phyloP scores from a whole-genome alignment of 1,139 yeast genomes.

The Taphrina communis region DNA sequence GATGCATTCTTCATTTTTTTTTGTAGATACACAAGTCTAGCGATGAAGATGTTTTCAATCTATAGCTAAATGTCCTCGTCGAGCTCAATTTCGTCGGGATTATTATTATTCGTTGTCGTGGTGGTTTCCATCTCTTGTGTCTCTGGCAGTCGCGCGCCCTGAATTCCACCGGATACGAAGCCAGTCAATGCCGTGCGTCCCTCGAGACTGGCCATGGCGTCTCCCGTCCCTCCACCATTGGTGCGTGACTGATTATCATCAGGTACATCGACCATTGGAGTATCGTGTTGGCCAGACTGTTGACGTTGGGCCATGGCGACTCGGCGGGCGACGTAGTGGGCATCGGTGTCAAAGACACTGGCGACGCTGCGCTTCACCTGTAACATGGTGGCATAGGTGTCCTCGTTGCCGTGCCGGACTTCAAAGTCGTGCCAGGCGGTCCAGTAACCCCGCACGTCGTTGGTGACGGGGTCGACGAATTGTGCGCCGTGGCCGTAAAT shows the following conservation, averaged over 20 bases:
- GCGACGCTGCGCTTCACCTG: constrained; percentile 64
- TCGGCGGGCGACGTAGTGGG: constrained; percentile 49
- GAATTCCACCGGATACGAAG: constrained; percentile 34
- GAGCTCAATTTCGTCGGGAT: constrained; percentile 35
- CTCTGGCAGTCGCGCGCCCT: constrained; percentile 26
- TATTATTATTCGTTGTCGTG: not conserved
- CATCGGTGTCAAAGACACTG: constrained; percentile 54
- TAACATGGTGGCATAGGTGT: constrained; percentile 75
- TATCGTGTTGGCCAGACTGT: not conserved
- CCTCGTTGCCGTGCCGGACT: constrained; percentile 69
- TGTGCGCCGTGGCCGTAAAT: constrained; percentile 59
- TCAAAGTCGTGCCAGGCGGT: constrained; percentile 76
- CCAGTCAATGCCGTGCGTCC: constrained; percentile 36
- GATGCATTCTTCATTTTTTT: not conserved
- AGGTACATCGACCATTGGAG: not conserved
- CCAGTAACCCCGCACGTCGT: constrained; percentile 57
- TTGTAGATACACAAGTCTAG: not conserved
- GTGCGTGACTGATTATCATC: not conserved
- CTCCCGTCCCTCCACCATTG: constrained; percentile 8
- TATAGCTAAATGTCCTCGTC: constrained; percentile 24
- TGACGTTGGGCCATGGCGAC: constrained; percentile 28
- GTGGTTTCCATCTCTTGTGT: not conserved
- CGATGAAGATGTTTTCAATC: not conserved
- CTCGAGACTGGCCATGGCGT: constrained; percentile 32
- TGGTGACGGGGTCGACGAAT: constrained; percentile 55